phyloP scores from a whole-genome alignment of 2,329 filamentous ascomycete species.

The Leptographium procerum region DNA sequence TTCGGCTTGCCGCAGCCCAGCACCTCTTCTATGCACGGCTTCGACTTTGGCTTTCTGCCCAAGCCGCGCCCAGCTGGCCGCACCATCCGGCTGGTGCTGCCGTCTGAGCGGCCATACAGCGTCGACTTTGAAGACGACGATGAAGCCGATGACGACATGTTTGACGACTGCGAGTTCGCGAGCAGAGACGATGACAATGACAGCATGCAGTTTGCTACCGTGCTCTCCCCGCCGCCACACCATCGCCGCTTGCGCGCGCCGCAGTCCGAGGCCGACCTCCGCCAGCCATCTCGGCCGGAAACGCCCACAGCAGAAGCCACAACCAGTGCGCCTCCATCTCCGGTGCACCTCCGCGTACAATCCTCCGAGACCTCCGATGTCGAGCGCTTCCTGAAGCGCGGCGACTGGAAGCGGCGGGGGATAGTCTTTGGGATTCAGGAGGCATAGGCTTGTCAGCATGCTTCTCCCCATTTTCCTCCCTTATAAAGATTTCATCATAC shows the following conservation, averaged over 20 bases:
- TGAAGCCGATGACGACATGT: slow-evolving; percentile 3
- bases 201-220: not conserved
- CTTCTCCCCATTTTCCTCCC: not conserved
- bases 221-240: slow-evolving; percentile 12
- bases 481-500: not conserved
- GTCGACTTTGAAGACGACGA: not conserved
- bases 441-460: slow-evolving; percentile 6
- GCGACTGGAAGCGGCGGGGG: slow-evolving; percentile 24
- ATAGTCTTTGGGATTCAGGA: slow-evolving; percentile 23
- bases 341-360: slow-evolving; percentile 13
- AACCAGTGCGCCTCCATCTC: slow-evolving; percentile 6
- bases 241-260: slow-evolving; percentile 7
- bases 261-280: slow-evolving; percentile 7
- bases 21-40: slow-evolving; percentile 12
- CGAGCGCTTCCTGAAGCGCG: slow-evolving; percentile 20
- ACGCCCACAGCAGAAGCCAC: slow-evolving; percentile 1
- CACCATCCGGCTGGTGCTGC: slow-evolving; percentile 8
- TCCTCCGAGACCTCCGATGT: slow-evolving; percentile 12
- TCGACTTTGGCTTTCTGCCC: slow-evolving; percentile 21
- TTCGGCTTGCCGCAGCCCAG: not conserved
- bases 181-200: not conserved
- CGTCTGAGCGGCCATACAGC: not conserved
- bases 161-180: not conserved
- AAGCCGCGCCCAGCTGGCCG: slow-evolving; percentile 6
- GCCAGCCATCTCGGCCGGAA: slow-evolving; percentile 3